Evolutionary conservation across 805 yeast species (phyloP), one percentile per base, ranked within the genome.

Genomic region (Blastobotrys muscicola): DNA sequence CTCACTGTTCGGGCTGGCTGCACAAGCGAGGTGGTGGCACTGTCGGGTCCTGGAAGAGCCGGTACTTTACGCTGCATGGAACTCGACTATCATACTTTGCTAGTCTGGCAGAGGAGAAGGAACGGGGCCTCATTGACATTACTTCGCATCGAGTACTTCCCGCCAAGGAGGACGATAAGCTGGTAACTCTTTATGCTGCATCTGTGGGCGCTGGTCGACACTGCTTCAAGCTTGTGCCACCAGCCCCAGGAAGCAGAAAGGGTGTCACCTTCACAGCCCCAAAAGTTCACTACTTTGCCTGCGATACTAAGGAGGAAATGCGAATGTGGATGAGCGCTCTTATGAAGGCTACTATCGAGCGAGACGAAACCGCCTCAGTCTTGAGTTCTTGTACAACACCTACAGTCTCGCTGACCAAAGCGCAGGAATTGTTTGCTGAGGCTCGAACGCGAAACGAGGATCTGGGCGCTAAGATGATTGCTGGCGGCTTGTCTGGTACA

Each of bases 251-350:
- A 0, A 85, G 90, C 42, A 80, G 82, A 51, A 90, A 89, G 65
- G 97, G 97, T 0, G 75, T 92, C 45, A 89, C 95, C 0, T 92
- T 92, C 61, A 92, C 99, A 0, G 95, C 89, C 50, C 98, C 95
- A 26, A 85, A 87, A 52, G 84, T 87, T 6, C 98, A 92, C 57
- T 92, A 82, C 62, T 92, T 92, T 71, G 97, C 97, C 0, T 96
- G 90, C 36, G 97, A 92, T 40, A 74, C 85, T 0, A 76, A 72
- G 45, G 95, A 86, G 40, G 97, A 90, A 50, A 83, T 90, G 95
- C 73, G 95, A 58, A 75, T 74, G 2, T 92, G 99, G 99, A 79
- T 89, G 78, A 83, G 87, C 42, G 94, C 96, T 0, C 69, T 92
- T 48, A 85, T 89, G 78, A 86, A 89, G 47, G 94, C 97, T 0